Evolutionary conservation across 2,329 filamentous ascomycete species (phyloP), one percentile per base, ranked within the genome.

Genomic region (Lizonia empirigonia): DNA sequence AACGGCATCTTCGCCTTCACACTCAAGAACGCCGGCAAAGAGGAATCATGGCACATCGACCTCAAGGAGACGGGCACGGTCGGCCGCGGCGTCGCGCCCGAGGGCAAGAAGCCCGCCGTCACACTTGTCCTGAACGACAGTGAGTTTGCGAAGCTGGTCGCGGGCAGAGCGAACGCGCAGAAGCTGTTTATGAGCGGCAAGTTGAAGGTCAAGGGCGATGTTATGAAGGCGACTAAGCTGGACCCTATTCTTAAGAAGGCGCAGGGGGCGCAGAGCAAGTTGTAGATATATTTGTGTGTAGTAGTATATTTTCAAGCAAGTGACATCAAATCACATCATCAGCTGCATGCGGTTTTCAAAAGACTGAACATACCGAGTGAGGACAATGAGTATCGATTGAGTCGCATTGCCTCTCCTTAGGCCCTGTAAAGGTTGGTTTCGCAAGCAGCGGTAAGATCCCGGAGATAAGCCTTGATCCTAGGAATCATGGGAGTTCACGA

Each of bases 151-250:
- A 87, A 88, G 73, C 83, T 99, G 60, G 86, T 96, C 46, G 70
- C 81, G 29, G 94, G 94, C 72, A 91, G 95, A 80, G 91, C 90
- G 66, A 96, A 97, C 72, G 91, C 94, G 50, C 94, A 99, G 82
- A 86, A 87, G 65, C 80, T 99, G 59, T 97, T 97, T 79, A 97
- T 99, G 93, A 85, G 85, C n/a, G 94, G 94, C 68, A 97, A 96
- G 83, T 82, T 99, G 71, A 99, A 97, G 89, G 85, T 97, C 73
- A 95, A 91, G 85, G 94, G 94, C 58, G 91, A 97, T 74, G 86
- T 97, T 55, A 97, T 97, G 93, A 97, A 97, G 85, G 89, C 94
- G 29, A 97, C 92, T 54, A 96, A 95, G 86, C 85, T 97, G 77
- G 91, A 97, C 77, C 89, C 91, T 32, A 88, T 97, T 27, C 35